Evolutionary conservation across 805 yeast genomes (phyloP).

Genomic region (Wickerhamiella azyma): DNA sequence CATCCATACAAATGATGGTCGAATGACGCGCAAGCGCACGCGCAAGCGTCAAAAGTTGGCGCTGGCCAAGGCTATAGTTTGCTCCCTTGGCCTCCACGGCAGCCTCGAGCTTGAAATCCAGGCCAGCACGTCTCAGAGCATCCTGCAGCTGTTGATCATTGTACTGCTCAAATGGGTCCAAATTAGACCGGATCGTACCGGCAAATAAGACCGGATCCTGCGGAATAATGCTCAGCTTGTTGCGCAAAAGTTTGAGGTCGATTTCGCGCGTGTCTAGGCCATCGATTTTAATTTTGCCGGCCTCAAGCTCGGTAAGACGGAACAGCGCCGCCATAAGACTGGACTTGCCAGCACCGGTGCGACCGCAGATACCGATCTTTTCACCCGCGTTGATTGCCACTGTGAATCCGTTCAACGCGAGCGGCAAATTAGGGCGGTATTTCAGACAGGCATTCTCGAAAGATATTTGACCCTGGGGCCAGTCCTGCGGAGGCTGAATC

Average conservation of each 20-base stretch:
- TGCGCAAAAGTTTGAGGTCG: constrained; percentile 56
- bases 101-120: constrained; percentile 46
- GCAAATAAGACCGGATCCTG: constrained; percentile 80
- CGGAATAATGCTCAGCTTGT: constrained; percentile 66
- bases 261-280: constrained; percentile 49
- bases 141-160: constrained; percentile 54
- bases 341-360: constrained; percentile 84
- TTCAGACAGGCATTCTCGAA: constrained; percentile 44
- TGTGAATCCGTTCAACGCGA: constrained; percentile 44
- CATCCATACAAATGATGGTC: constrained; percentile 52
- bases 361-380: constrained; percentile 74
- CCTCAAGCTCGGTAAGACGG: constrained; percentile 45
- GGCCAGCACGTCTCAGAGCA: constrained; percentile 44
- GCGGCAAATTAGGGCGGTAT: constrained; percentile 52
- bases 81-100: constrained; percentile 54
- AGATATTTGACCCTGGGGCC: constrained; percentile 57
- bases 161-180: constrained; percentile 57
- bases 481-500: constrained; percentile 33
- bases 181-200: constrained; percentile 60
- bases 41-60: constrained; percentile 55
- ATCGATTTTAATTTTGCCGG: constrained; percentile 49
- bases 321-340: constrained; percentile 57
- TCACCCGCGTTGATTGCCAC: constrained; percentile 42
- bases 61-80: constrained; percentile 54
- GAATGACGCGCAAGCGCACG: constrained; percentile 55